Conservation (phyloP, 140 eudicot genomes). For the Stevia rebaudiana region DNA sequence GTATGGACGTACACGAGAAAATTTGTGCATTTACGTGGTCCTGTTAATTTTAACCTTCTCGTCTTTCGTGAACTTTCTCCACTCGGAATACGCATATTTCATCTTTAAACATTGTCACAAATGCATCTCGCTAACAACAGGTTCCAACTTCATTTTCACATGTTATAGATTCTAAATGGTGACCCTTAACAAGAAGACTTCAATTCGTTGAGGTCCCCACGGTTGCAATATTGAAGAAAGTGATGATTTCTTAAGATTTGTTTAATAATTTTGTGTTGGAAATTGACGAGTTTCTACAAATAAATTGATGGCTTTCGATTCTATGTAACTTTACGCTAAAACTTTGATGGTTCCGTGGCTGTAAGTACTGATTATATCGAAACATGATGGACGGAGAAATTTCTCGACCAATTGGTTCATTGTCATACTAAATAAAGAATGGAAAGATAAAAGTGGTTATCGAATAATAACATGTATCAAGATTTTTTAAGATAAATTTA, state of each 20-base stretch:
- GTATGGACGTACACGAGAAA: conserved; percentile 24
- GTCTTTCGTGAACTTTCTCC: conserved; percentile 8
- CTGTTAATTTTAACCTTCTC: not conserved
- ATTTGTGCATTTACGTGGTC: conserved; percentile 29
- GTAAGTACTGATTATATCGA: not conserved
- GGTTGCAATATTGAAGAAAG: not conserved
- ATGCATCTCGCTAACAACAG: not conserved
- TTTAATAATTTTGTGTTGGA: not conserved
- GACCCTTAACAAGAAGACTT: conserved; percentile 15
- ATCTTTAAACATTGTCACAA: not conserved
- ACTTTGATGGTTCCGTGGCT: not conserved
- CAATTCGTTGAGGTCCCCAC: not conserved
- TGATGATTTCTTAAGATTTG: not conserved
- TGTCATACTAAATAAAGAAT: not conserved
- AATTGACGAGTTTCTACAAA: no score
- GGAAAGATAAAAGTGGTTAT: no score
- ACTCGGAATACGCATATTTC: conserved; percentile 1
- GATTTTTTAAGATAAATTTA: no score
- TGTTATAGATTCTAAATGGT: conserved; percentile 13
- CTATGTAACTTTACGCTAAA: no score
- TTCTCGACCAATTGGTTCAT: not conserved
- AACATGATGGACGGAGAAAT: not conserved
- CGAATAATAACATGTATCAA: no score
- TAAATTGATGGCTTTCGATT: not conserved
- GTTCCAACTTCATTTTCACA: conserved; percentile 1